Evolutionary conservation across 2,329 filamentous ascomycete genomes (phyloP).

Genomic region (Tricladium varicosporioides): DNA sequence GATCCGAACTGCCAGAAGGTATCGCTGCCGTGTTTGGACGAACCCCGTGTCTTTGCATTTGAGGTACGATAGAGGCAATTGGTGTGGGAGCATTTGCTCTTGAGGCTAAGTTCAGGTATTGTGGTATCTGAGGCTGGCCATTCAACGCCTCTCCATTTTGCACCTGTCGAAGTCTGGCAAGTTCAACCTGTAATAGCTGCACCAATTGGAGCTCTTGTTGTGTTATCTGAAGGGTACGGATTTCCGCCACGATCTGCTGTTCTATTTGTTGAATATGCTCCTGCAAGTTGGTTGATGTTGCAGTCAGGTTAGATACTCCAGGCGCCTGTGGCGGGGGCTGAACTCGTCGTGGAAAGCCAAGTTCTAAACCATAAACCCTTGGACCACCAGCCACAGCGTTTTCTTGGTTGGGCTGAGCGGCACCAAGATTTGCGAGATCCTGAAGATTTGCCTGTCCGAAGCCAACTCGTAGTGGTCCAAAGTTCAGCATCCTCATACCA

Average conservation of each 20-base stretch:
- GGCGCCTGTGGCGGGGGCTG: constrained; percentile 25
- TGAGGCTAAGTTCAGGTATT: constrained; percentile 9
- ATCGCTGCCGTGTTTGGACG: constrained; percentile 48
- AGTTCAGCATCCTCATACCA: constrained; percentile 62
- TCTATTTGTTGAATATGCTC: constrained; percentile 65
- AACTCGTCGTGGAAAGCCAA: constrained; percentile 31
- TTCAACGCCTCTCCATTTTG: constrained; percentile 27
- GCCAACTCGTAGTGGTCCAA: constrained; percentile 73
- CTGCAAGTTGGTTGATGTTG: constrained; percentile 43
- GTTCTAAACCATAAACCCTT: constrained; percentile 35
- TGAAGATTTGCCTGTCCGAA: constrained; percentile 66
- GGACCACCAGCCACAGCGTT: constrained; percentile 26
- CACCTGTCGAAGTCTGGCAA: constrained; percentile 57
- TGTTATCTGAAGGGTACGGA: constrained; percentile 58
- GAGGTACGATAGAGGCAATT: constrained; percentile 10
- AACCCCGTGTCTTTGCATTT: constrained; percentile 45
- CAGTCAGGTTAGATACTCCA: constrained; percentile 15
- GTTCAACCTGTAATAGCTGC: constrained; percentile 64
- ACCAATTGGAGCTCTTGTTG: constrained; percentile 68
- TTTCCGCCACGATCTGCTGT: constrained; percentile 66
- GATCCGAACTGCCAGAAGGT: constrained; percentile 57
- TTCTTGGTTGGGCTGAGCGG: constrained; percentile 38
- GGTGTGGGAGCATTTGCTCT: constrained; percentile 1
- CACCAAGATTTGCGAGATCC: constrained; percentile 63
- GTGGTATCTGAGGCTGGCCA: constrained; percentile 20